These are phyloP conservation scores for Carnegiea gigantea DNA, from an alignment of 179 eudicot genomes.

Conservation along the genomic window DNA sequence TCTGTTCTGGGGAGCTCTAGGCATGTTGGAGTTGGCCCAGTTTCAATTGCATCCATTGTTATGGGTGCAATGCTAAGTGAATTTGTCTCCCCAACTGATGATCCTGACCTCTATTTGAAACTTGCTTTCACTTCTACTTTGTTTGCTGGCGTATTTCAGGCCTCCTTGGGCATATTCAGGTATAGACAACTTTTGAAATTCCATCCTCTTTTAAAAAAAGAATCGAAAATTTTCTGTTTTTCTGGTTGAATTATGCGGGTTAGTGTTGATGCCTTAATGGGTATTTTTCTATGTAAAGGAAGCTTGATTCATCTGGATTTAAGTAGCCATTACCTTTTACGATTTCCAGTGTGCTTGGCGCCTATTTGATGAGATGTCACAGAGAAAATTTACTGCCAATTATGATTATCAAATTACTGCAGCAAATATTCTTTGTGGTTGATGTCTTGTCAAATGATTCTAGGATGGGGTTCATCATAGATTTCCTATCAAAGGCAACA, in stretches of 20 bases:
- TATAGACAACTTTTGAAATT: constrained; percentile 16
- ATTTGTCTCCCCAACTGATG: constrained; percentile 55
- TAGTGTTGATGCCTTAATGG: constrained; percentile 10
- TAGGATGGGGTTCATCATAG: constrained; percentile 89
- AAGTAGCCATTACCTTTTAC: neutral
- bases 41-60: constrained; percentile 82
- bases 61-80: constrained; percentile 81
- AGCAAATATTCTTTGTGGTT: neutral
- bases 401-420: neutral
- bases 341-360: neutral
- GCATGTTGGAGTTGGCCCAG: constrained; percentile 91
- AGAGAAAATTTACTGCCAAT: neutral
- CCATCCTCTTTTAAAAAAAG: too few relatives aligned
- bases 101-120: constrained; percentile 68
- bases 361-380: constrained; percentile 17
- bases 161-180: constrained; percentile 81
- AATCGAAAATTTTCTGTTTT: neutral
- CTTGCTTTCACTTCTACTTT: constrained; percentile 82
- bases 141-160: constrained; percentile 81
- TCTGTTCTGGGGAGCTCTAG: constrained; percentile 86
- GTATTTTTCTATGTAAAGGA: constrained; percentile 21
- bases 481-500: constrained; percentile 91
- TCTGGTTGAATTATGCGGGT: neutral
- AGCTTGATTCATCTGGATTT: neutral
- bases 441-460: neutral